Evolutionary conservation across 176 grass and related monocot genomes (phyloP), one percentile per base, ranked within the genome.

Genomic region (Hyparrhenia diplandra): DNA sequence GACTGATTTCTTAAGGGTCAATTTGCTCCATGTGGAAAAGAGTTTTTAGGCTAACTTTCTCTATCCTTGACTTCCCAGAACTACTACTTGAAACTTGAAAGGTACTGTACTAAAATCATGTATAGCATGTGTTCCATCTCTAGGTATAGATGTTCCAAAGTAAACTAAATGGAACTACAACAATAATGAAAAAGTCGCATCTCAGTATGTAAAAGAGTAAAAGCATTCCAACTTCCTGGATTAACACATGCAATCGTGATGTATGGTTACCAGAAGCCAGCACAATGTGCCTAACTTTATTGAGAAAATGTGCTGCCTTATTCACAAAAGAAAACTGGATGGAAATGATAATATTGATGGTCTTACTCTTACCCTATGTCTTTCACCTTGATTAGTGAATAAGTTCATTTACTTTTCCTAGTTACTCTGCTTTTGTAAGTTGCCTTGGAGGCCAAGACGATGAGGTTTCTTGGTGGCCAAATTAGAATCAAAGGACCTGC

Each of bases 301-400:
- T 25, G 11, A 59, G 9, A 79, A 52, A 79, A 62, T 61, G 49
- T 67, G 25, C 3, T 32, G 12, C 28, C 61, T 18, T 58, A 73
- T 31, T 46, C 42, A 77, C 36, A 45, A 10, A 24, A 61, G 37
- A 79, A 76, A 83, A 58, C 11, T 47, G 61, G 49, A 74, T 78
- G 65, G 39, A 74, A 67, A 77, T 54, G 30, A 18, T 20, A 75
- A 39, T 31, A 17, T 49, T 4, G 31, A 67, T n/a, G n/a, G n/a
- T n/a, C n/a, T n/a, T n/a, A n/a, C n/a, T n/a, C n/a, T n/a, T n/a
- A n/a, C n/a, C n/a, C n/a, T n/a, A n/a, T n/a, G n/a, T n/a, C n/a
- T n/a, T n/a, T n/a, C n/a, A n/a, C n/a, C n/a, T n/a, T n/a, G n/a
- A n/a, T n/a, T n/a, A n/a, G n/a, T n/a, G n/a, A n/a, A n/a, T n/a